Evolutionary conservation across 495 filamentous ascomycete genomes (phyloP), one percentile per base, ranked within the genome.

Genomic region (Penicillium psychrofluorescens): DNA sequence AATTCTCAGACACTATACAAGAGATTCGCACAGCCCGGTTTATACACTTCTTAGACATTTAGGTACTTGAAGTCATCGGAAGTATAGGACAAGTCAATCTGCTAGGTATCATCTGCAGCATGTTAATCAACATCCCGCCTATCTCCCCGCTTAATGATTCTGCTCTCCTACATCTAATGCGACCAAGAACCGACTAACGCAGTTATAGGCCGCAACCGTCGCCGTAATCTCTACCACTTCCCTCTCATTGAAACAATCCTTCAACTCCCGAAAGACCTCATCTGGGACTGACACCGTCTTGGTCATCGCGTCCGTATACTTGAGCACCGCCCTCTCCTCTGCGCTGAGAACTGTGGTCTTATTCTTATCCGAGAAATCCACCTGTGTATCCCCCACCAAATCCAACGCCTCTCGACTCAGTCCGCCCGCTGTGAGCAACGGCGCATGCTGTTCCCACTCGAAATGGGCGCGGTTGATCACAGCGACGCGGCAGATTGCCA

Each of bases 181-280:
- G 29, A 94, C 87, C 49, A 94, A 63, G 53, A 94, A 91, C 38
- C 88, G 72, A 51, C 83, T 87, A 9, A 95, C 88, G 62, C 85
- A 89, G 58, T 94, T 94, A 58, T 95, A 94, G 28, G 78, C 80
- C n/a, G 83, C 86, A 48, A 84, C 79, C 16, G 84, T 88, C 11
- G 86, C 79, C 43, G 83, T 86, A 47, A 90, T 73, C 69, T 92
- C 87, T 30, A 90, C 84, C 30, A 86, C 67, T 68, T 88, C 81
- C 61, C 71, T 72, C 43, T 88, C 81, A 13, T 52, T 63, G 50
- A 87, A 91, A 14, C 66, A 40, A 27, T 41, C 55, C 62, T 70
- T 82, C 52, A 91, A 44, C 52, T 57, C 58, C 34, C 46, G 74
- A 64, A 90, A 90, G 13, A 83, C 71, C 41, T 59, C 72, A 11